Conservation (phyloP, 2,329 filamentous ascomycete genomes). For the Apiospora arundinis region DNA sequence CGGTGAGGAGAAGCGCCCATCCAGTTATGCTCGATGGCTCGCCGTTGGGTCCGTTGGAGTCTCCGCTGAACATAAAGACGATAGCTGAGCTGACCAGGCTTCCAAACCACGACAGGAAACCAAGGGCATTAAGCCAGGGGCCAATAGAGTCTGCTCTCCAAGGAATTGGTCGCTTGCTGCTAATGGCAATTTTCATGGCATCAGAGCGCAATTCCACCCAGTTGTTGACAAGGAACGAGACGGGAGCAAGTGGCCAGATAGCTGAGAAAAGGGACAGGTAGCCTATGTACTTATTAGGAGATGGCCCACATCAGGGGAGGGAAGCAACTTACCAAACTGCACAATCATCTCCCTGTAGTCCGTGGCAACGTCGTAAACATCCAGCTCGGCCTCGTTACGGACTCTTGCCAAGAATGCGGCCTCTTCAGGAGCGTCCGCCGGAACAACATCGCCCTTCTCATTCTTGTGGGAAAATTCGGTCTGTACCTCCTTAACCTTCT, state of each 20-base stretch:
- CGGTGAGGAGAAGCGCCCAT: conserved; percentile 81
- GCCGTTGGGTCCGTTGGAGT: conserved; percentile 69
- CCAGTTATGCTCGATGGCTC: conserved; percentile 73
- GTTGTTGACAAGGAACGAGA: conserved; percentile 92
- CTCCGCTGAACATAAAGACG: conserved; percentile 84
- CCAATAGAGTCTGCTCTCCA: conserved; percentile 93
- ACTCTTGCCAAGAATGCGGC: conserved; percentile 80
- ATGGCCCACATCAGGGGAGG: neutral
- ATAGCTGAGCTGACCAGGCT: conserved; percentile 86
- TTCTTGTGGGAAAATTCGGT: conserved; percentile 62
- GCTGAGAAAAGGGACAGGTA: conserved; percentile 92
- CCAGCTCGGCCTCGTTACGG: conserved; percentile 81
- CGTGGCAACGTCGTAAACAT: conserved; percentile 84
- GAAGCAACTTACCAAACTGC: conserved; percentile 64
- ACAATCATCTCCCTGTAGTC: conserved; percentile 96
- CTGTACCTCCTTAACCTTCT: conserved; percentile 80
- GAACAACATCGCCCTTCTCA: conserved; percentile 45
- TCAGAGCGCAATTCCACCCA: conserved; percentile 95
- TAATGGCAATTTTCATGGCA: conserved; percentile 89
- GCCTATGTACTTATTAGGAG: conserved; percentile 52
- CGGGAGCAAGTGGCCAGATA: conserved; percentile 90
- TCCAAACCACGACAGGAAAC: conserved; percentile 92
- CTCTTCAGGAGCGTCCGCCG: conserved; percentile 78
- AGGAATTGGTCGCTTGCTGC: conserved; percentile 87
- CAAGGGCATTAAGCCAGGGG: conserved; percentile 85